A percentile compares a stretch with the other conserved stretches of the same genome.
Conservation (phyloP, 2,329 filamentous ascomycete species). For the Colletotrichum orchidophilum region DNA sequence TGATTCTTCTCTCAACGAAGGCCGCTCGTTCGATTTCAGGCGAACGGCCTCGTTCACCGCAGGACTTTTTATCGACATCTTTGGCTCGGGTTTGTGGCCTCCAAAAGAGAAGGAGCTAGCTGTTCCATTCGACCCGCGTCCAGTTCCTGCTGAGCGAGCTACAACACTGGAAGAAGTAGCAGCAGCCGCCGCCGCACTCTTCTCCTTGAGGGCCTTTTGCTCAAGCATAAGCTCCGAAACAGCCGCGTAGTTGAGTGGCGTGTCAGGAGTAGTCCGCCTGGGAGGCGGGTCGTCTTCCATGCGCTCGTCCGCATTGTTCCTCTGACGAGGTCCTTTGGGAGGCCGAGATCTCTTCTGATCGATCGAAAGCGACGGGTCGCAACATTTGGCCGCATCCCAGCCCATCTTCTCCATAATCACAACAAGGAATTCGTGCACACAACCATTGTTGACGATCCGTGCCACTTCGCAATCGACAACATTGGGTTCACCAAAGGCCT, state of each 20-base stretch:
- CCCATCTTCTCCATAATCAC: background rate
- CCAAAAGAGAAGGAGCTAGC: background rate
- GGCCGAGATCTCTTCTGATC: background rate
- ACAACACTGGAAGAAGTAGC: background rate
- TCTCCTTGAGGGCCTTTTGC: background rate
- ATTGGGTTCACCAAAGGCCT: too few relatives aligned
- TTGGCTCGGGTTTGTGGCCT: background rate
- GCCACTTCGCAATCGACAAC: constrained; percentile 5
- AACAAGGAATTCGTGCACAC: background rate
- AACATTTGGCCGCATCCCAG: background rate
- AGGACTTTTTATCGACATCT: background rate
- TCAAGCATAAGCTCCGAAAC: background rate
- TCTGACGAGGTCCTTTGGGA: background rate
- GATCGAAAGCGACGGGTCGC: background rate
- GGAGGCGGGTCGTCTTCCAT: background rate
- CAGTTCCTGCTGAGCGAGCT: background rate
- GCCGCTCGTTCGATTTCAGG: background rate
- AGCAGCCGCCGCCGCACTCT: background rate
- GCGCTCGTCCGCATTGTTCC: background rate
- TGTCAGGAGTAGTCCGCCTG: too few relatives aligned
- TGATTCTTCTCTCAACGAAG: background rate
- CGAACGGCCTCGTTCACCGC: background rate
- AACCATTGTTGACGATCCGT: background rate
- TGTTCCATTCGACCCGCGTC: background rate
- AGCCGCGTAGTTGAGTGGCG: background rate